Evolutionary conservation across 768 basidiomycete species (phyloP).

Genomic region (Pseudohyphozyma bogoriensis): DNA sequence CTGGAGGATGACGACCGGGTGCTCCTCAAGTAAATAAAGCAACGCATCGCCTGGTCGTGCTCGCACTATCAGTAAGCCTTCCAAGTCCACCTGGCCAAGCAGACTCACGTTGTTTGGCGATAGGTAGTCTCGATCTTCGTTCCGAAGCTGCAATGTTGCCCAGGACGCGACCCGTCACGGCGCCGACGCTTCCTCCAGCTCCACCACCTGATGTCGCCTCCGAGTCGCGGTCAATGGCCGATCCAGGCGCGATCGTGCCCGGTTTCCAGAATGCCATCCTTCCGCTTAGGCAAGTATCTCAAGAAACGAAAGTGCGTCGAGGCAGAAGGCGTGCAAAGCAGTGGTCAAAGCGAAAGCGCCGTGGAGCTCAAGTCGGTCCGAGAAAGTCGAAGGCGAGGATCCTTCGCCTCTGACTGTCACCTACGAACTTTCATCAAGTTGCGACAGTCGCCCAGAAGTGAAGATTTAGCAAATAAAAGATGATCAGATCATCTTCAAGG

Average conservation of each 20-base stretch:
- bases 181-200: slow-evolving; percentile 59
- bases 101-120: slow-evolving; percentile 71
- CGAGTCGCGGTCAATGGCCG: slow-evolving; percentile 70
- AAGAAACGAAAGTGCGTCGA: too few relatives aligned
- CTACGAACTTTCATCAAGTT: too few relatives aligned
- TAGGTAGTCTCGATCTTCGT: slow-evolving; percentile 74
- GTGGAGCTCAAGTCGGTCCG: too few relatives aligned
- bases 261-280: slow-evolving; percentile 68
- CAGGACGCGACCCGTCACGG: slow-evolving; percentile 50
- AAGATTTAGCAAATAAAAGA: too few relatives aligned
- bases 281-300: too few relatives aligned
- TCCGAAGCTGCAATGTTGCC: slow-evolving; percentile 55
- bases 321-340: too few relatives aligned
- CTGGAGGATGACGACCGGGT: slow-evolving; percentile 54
- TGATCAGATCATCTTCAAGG: too few relatives aligned
- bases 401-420: too few relatives aligned
- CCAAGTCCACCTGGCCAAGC: not conserved
- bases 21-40: slow-evolving; percentile 70
- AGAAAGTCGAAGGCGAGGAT: too few relatives aligned
- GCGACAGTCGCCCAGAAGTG: too few relatives aligned
- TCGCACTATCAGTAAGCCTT: not conserved
- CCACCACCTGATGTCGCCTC: slow-evolving; percentile 38
- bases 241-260: slow-evolving; percentile 72
- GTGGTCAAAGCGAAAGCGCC: too few relatives aligned
- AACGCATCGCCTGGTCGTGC: slow-evolving; percentile 56